Base-by-base conservation (phyloP, 371 early-diverging fungal genomes). In the Haplosporangium sp. region DNA sequence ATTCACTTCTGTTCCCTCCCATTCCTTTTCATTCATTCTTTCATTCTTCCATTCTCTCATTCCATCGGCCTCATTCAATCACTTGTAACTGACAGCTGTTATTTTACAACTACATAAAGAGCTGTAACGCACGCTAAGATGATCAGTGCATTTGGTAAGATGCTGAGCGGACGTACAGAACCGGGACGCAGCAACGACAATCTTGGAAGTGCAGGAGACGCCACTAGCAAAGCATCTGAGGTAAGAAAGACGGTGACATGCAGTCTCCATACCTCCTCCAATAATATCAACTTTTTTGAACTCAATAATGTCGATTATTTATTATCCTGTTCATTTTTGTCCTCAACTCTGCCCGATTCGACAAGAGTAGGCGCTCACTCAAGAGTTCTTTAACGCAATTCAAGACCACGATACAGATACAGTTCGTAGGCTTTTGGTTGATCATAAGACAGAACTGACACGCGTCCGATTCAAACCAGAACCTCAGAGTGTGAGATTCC, bases 371-470 rank as follows among this genome's bases (percentile, higher is more conserved):
- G 11, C 3, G 10, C 14, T 77, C 18, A 37, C 42, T 29, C 50
- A 60, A 42, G 62, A 64, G 62, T 81, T 81, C 43, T 73, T 81
- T 36, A 18, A 36, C 0, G 81, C 81, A 36, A 67, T 81, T 12
- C 67, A 69, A 45, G 58, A 67, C 2, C 67, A 71, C 13, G 64
- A 81, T 20, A 64, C 69, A 29, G 79, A 81, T 1, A 41, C 43
- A 38, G 80, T 76, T 3, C 69, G 81, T 12, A 65, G 21, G 11
- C 57, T 81, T 10, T 52, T 81, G 50, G 47, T 42, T 0, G 67
- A 67, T 9, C 61, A 81, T 53, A 69, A 70, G 38, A 50, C 64
- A 40, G 65, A 55, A 3, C 18, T 79, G 59, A 81, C 81, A 11
- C 46, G 41, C 16, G 80, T 68, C 9, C 61, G 71, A 18, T 55